Evolutionary conservation across 352 stramenopile species (phyloP).

Genomic region (Sclerospora graminicola): DNA sequence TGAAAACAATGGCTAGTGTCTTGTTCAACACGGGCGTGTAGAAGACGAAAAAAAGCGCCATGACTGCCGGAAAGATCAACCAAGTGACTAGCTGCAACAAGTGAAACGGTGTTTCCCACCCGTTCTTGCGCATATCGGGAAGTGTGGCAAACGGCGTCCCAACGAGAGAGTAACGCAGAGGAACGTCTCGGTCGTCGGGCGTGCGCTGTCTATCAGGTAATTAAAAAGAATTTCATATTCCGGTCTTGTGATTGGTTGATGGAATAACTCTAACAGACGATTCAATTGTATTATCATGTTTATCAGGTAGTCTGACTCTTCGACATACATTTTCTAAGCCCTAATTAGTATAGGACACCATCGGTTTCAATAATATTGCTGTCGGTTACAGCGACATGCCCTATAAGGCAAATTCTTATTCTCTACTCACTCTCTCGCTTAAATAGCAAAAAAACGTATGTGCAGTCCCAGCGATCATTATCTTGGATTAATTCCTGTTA

Average conservation of each 20-base stretch:
- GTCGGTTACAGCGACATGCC: background rate
- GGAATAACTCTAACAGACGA: too few species aligned
- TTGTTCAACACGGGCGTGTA: slow-evolving; percentile 56
- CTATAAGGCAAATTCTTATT: too few species aligned
- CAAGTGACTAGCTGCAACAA: slow-evolving; percentile 73
- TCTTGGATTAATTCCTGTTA: background rate
- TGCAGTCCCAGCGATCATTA: too few species aligned
- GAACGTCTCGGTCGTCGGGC: slow-evolving; percentile 2
- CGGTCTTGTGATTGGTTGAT: too few species aligned
- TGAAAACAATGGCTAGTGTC: slow-evolving; percentile 35
- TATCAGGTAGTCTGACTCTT: slow-evolving; percentile 5
- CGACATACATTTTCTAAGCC: background rate
- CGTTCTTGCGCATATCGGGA: slow-evolving; percentile 50
- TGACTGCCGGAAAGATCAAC: slow-evolving; percentile 71
- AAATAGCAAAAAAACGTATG: background rate
- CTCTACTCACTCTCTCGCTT: too few species aligned
- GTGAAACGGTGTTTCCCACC: slow-evolving; percentile 76
- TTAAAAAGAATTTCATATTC: background rate
- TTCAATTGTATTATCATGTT: background rate
- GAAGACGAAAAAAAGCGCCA: slow-evolving; percentile 77
- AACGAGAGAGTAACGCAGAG: background rate
- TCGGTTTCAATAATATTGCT: slow-evolving; percentile 5
- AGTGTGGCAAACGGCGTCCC: background rate
- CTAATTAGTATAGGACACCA: background rate
- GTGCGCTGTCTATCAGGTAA: slow-evolving; percentile 20